A percentile compares a stretch with the other conserved stretches of the same genome.
phyloP scores from a whole-genome alignment of 2,329 filamentous ascomycete genomes.

The Alternaria sp. region DNA sequence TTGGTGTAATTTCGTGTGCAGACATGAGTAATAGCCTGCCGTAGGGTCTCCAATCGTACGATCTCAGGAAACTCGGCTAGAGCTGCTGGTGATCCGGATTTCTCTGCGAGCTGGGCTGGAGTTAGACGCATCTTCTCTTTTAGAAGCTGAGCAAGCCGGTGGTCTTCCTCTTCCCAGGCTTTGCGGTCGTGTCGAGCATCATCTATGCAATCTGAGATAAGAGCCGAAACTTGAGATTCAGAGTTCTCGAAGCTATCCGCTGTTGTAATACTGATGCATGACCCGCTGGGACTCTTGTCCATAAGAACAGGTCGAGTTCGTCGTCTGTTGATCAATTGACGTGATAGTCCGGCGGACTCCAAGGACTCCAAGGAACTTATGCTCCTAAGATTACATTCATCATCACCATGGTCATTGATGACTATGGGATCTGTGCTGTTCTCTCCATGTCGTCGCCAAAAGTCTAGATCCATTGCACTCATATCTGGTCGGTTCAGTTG shows the following conservation, averaged over 20 bases:
- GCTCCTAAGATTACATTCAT: background rate
- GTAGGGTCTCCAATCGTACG: background rate
- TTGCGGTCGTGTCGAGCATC: background rate
- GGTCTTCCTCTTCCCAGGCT: slow-evolving; percentile 14
- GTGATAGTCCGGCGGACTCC: background rate
- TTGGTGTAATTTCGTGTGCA: slow-evolving; percentile 20
- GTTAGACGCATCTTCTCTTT: background rate
- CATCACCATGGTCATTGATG: background rate
- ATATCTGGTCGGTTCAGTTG: background rate
- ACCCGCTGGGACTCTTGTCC: background rate
- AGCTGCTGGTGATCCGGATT: background rate
- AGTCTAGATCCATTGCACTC: background rate
- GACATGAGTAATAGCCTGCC: background rate
- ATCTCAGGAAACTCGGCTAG: background rate
- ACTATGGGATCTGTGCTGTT: background rate
- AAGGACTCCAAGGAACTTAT: slow-evolving; percentile 10
- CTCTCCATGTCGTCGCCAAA: background rate
- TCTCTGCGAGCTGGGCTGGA: background rate
- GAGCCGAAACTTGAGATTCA: background rate
- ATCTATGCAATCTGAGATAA: background rate
- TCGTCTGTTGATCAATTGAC: background rate
- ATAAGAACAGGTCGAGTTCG: background rate
- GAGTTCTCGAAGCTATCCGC: background rate
- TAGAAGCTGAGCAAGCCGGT: background rate
- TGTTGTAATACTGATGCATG: background rate